Evolutionary conservation across 257 asterid species (phyloP).

Genomic region (Plantago major): DNA sequence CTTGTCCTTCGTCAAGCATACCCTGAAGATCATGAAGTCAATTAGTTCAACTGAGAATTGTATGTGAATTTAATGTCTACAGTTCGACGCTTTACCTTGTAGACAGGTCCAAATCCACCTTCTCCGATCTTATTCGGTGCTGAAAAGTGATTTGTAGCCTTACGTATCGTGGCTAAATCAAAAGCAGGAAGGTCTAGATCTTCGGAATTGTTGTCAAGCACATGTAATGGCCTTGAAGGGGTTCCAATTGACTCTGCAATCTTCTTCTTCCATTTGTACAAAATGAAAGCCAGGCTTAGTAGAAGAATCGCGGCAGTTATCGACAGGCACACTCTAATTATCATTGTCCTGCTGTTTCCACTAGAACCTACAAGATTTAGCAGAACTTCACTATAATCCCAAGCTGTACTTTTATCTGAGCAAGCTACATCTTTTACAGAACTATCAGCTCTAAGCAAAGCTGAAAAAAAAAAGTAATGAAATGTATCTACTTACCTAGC

Average conservation of each 20-base stretch:
- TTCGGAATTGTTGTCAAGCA: slow-evolving; percentile 4
- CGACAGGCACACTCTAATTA: slow-evolving; percentile 15
- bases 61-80: no score
- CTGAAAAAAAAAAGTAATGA: no score
- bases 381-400: no score
- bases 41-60: no score
- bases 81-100: slow-evolving; percentile 13
- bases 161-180: slow-evolving; percentile 13
- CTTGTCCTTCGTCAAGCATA: slow-evolving; percentile 14
- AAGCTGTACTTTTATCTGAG: no score
- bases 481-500: slow-evolving; percentile 5
- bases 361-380: slow-evolving; percentile 5
- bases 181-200: slow-evolving; percentile 18
- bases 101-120: slow-evolving; percentile 30
- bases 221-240: slow-evolving; percentile 1
- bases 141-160: slow-evolving; percentile 25
- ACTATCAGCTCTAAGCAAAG: no score
- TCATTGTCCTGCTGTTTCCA: background rate
- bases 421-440: no score
- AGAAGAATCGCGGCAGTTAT: slow-evolving; percentile 12
- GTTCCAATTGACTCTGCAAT: slow-evolving; percentile 4
- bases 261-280: slow-evolving; percentile 17
- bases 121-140: slow-evolving; percentile 19
- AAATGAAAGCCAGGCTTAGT: slow-evolving; percentile 3
- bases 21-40: slow-evolving; percentile 17